phyloP scores from a whole-genome alignment of 345 rosid genomes.

The Citrus sp. region DNA sequence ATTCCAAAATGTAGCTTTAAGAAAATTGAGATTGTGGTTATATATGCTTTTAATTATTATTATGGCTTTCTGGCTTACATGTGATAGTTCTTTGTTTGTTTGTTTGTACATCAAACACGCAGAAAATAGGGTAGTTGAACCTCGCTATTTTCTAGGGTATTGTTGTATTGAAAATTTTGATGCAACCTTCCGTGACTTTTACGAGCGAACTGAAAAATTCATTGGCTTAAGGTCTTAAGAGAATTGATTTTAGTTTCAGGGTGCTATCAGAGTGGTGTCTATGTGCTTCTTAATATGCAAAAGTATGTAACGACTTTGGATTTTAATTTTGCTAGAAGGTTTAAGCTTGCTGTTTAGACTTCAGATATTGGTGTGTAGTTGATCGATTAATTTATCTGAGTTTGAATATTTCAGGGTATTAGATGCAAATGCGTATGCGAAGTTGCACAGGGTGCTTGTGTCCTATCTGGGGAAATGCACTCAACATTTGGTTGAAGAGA shows the following conservation, averaged over 20 bases:
- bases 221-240: neutral
- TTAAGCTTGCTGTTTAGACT: neutral
- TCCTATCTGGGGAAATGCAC: slow-evolving; percentile 50
- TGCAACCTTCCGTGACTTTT: neutral
- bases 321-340: neutral
- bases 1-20: neutral
- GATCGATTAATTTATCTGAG: neutral
- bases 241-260: neutral
- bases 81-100: neutral
- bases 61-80: neutral
- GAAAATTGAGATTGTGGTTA: neutral
- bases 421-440: slow-evolving; percentile 57
- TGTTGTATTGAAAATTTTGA: neutral
- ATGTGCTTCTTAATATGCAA: neutral
- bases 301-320: neutral
- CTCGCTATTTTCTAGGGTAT: neutral
- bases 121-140: neutral
- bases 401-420: slow-evolving; percentile 41
- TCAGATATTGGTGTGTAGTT: neutral
- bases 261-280: neutral
- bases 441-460: slow-evolving; percentile 50
- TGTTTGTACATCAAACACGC: neutral
- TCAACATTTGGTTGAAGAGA: slow-evolving; percentile 49
- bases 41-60: neutral
- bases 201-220: neutral